Evolutionary conservation across 208 protist genomes (phyloP).

Genomic region (Sergeia podlipaevii): DNA sequence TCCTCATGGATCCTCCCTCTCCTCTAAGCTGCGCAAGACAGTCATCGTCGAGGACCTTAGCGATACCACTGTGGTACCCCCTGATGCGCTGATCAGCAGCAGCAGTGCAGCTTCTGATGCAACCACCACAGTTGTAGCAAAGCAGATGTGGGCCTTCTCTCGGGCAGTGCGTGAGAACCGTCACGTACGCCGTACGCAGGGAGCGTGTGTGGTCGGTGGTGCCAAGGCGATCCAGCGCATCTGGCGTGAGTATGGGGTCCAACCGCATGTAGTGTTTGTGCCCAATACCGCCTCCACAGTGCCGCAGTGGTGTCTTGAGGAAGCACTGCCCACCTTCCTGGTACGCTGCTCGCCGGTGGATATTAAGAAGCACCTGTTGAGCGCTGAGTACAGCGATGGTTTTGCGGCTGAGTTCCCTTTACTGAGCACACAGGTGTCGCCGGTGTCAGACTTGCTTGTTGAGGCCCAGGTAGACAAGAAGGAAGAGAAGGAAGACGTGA

Average conservation of each 20-base stretch:
- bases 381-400: slow-evolving; percentile 71
- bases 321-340: slow-evolving; percentile 54
- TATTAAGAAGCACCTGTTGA: slow-evolving; percentile 65
- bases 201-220: slow-evolving; percentile 73
- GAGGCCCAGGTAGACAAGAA: too few relatives aligned
- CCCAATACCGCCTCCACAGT: slow-evolving; percentile 44
- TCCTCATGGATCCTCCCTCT: too few relatives aligned
- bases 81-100: slow-evolving; percentile 1
- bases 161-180: slow-evolving; percentile 44
- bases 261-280: slow-evolving; percentile 77
- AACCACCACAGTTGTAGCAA: neutral
- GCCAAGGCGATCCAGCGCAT: slow-evolving; percentile 60
- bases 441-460: slow-evolving; percentile 8
- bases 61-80: slow-evolving; percentile 13
- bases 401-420: slow-evolving; percentile 80
- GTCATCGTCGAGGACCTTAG: slow-evolving; percentile 49
- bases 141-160: slow-evolving; percentile 60
- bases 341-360: slow-evolving; percentile 68
- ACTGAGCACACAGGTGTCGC: neutral
- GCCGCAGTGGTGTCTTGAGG: slow-evolving; percentile 63
- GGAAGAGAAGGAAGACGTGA: neutral
- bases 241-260: slow-evolving; percentile 67
- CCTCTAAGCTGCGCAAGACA: too few relatives aligned
- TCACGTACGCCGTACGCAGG: slow-evolving; percentile 37
- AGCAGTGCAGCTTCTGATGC: neutral